Evolutionary conservation across 2,329 filamentous ascomycete genomes (phyloP).

Genomic region (Fusarium gaditjirri): DNA sequence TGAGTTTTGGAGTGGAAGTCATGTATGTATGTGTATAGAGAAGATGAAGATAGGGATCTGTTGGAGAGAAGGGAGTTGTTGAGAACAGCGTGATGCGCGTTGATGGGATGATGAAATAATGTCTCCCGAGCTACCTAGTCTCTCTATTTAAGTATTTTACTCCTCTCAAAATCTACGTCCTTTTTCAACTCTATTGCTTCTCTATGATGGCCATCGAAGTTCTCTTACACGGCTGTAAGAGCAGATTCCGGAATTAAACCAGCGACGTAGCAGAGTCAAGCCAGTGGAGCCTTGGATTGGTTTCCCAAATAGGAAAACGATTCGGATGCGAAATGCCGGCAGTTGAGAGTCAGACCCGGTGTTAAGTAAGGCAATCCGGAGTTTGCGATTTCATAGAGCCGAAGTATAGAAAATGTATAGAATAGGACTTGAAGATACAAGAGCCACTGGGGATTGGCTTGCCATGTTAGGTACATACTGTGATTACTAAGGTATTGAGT

Average conservation of each 20-base stretch:
- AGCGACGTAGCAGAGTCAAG: not conserved
- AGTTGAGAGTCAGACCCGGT: not conserved
- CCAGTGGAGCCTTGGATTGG: not conserved
- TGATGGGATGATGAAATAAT: not conserved
- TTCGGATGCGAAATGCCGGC: slow-evolving; percentile 2
- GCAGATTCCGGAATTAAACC: slow-evolving; percentile 8
- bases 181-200: not conserved
- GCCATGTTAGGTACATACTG: not conserved
- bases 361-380: not conserved
- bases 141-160: slow-evolving; percentile 13
- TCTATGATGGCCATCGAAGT: slow-evolving; percentile 18
- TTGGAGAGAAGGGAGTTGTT: not conserved
- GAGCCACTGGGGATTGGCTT: not conserved
- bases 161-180: not conserved
- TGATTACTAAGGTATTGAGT: not conserved
- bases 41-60: not conserved
- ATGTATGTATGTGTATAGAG: not conserved
- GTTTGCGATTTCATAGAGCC: not conserved
- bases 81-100: not conserved
- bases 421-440: not conserved
- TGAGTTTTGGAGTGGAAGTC: not conserved
- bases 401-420: not conserved
- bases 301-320: slow-evolving; percentile 37
- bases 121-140: not conserved
- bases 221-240: slow-evolving; percentile 18